Base-by-base conservation (phyloP, 1,284 basidiomycete species). In the Jaminaea rosea region DNA sequence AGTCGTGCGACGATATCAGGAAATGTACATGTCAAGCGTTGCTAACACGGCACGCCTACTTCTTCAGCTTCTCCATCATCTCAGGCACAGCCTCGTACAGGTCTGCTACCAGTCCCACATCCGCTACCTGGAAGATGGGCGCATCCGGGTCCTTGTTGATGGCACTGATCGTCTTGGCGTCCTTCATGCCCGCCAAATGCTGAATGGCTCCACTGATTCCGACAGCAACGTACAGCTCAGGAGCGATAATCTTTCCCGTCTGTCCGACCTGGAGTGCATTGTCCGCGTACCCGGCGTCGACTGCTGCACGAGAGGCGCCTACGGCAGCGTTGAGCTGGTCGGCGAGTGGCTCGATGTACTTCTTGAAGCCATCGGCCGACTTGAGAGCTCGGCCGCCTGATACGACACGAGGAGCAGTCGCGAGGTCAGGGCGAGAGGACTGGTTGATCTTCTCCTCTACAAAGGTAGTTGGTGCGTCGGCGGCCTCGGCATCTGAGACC, bases 141-240 rank as follows among this genome's bases (percentile, higher is more conserved):
- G 94, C 94, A 71, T 99, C 93, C 45, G 90, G 81, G 73, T 97
- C 93, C 82, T 99, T 99, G 80, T 99, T 99, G 65, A 98, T 84
- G 6, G 94, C 93, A 26, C 96, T 92, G 62, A 99, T 99, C 66
- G 96, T 80, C 79, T 98, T 98, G 17, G 88, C 91, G 75, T 98
- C 94, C 76, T 98, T 98, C 94, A 98, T 99, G 27, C 94, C 94
- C 26, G 94, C 94, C 58, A 98, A 79, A 79, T 98, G 94, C 77
- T 99, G 94, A 68, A 98, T 98, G 21, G 91, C 94, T 41, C 94
- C 94, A 26, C 89, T 94, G 69, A 99, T 98, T 58, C 94, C 94
- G 46, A 98, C 76, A 13, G 94, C 94, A 72, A 98, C 81, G 77
- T 98, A 98, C 52, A 98, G 79, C 75, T 96, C 88, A 0, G 92